Percentiles rank a stretch among this genome's conserved stretches.
Evolutionary conservation across 1,284 basidiomycete genomes (phyloP).

Genomic region (Ustilago cynodontis): DNA sequence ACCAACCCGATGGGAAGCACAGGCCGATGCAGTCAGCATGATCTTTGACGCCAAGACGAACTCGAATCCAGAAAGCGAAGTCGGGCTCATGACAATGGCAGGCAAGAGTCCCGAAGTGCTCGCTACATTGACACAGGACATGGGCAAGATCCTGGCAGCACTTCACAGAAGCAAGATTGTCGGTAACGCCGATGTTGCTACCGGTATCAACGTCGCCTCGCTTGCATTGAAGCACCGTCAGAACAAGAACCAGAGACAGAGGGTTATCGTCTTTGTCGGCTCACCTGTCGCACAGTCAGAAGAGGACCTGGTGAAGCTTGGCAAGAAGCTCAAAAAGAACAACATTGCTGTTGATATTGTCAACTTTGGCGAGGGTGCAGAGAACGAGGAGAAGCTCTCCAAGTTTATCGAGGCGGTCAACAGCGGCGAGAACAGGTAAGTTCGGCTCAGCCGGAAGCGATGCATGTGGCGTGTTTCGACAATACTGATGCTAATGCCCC

Average conservation of each 20-base stretch:
- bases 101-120: slow-evolving; percentile 83
- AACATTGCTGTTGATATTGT: slow-evolving; percentile 95
- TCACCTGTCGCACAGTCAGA: slow-evolving; percentile 75
- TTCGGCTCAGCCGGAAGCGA: not conserved
- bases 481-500: not conserved
- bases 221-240: slow-evolving; percentile 97
- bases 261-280: slow-evolving; percentile 92
- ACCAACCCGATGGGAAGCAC: slow-evolving; percentile 85
- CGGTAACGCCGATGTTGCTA: slow-evolving; percentile 85
- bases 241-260: slow-evolving; percentile 97
- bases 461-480: not conserved
- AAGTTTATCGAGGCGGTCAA: slow-evolving; percentile 83
- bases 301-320: slow-evolving; percentile 77
- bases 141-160: slow-evolving; percentile 88
- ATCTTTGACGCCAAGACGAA: slow-evolving; percentile 94
- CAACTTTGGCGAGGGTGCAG: slow-evolving; percentile 76
- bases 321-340: slow-evolving; percentile 99
- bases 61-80: slow-evolving; percentile 92
- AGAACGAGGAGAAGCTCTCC: slow-evolving; percentile 75
- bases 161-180: slow-evolving; percentile 81
- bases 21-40: slow-evolving; percentile 89
- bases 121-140: slow-evolving; percentile 92
- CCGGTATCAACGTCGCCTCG: slow-evolving; percentile 86
- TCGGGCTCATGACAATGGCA: slow-evolving; percentile 98
- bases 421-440: slow-evolving; percentile 85